A percentile compares a stretch with the other conserved stretches of the same genome.
These are phyloP conservation scores for Saposhnikovia divaricata DNA, from an alignment of 129 eudicot genomes.

Conservation along the genomic window DNA sequence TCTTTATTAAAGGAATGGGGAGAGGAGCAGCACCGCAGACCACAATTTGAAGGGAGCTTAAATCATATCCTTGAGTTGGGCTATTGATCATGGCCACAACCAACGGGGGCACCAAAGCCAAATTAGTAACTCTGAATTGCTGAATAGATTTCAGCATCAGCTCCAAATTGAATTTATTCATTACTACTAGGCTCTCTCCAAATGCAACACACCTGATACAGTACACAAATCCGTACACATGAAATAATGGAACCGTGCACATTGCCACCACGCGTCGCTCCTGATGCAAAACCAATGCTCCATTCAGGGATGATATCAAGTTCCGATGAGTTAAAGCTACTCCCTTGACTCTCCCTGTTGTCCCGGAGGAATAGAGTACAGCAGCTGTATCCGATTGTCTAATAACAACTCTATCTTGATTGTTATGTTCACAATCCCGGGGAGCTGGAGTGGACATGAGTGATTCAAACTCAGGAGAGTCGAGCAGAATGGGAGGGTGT, in stretches of 20 bases:
- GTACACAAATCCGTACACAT: conserved; percentile 38
- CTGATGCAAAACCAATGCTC: conserved; percentile 17
- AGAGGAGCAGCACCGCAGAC: conserved; percentile 48
- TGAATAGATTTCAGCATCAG: conserved; percentile 36
- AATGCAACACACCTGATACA: conserved; percentile 30
- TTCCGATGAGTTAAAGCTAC: conserved; percentile 53
- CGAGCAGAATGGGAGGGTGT: conserved; percentile 19
- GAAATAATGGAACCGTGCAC: conserved; percentile 55
- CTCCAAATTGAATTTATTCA: conserved; percentile 24
- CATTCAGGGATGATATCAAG: conserved; percentile 36
- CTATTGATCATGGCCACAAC: conserved; percentile 39
- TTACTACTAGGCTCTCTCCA: conserved; percentile 36
- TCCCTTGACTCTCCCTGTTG: conserved; percentile 61
- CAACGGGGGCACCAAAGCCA: conserved; percentile 52
- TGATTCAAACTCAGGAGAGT: conserved; percentile 35
- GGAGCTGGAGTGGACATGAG: neutral
- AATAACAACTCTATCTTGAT: conserved; percentile 5
- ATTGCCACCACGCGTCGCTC: conserved; percentile 34
- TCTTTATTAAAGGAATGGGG: conserved; percentile 26
- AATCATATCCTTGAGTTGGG: conserved; percentile 16
- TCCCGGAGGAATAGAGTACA: conserved; percentile 58
- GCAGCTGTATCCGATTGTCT: conserved; percentile 50
- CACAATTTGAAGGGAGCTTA: conserved; percentile 39
- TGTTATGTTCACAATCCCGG: neutral
- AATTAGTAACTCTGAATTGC: conserved; percentile 38